phyloP scores from a whole-genome alignment of 805 yeast genomes.

The Blastobotrys parvus region DNA sequence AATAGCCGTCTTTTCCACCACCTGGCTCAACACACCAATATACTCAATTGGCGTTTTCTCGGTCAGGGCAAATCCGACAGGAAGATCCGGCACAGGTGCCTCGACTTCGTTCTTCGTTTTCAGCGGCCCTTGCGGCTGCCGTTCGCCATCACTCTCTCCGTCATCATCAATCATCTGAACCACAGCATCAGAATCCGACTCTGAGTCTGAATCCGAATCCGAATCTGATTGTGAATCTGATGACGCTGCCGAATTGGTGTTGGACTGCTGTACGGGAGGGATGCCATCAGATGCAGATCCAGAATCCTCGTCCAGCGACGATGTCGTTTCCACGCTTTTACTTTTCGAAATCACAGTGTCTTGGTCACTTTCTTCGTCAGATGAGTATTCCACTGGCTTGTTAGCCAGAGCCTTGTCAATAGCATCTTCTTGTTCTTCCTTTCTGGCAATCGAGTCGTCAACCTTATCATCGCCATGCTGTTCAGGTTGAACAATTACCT shows the following conservation, averaged over 20 bases:
- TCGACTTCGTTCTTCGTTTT: conserved; percentile 74
- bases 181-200: conserved; percentile 15
- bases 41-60: conserved; percentile 58
- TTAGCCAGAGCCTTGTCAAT: conserved; percentile 6
- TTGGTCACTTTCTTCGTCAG: conserved; percentile 18
- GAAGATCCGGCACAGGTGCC: conserved; percentile 59
- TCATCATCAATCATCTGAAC: conserved; percentile 19
- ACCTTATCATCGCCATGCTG: too few relatives aligned
- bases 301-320: neutral
- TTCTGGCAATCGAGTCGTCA: too few relatives aligned
- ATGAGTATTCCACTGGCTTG: conserved; percentile 11
- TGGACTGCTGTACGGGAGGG: neutral
- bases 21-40: conserved; percentile 59
- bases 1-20: conserved; percentile 66
- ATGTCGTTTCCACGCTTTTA: neutral
- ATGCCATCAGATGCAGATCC: conserved; percentile 1
- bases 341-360: conserved; percentile 2
- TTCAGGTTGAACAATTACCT: too few relatives aligned
- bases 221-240: neutral
- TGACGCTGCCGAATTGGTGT: neutral
- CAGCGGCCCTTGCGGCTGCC: conserved; percentile 47
- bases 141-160: conserved; percentile 18
- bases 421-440: neutral
- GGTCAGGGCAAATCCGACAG: conserved; percentile 53
- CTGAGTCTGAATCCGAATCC: neutral